Conservation (phyloP, 116 monocot species). For the Posidonia oceanica region DNA sequence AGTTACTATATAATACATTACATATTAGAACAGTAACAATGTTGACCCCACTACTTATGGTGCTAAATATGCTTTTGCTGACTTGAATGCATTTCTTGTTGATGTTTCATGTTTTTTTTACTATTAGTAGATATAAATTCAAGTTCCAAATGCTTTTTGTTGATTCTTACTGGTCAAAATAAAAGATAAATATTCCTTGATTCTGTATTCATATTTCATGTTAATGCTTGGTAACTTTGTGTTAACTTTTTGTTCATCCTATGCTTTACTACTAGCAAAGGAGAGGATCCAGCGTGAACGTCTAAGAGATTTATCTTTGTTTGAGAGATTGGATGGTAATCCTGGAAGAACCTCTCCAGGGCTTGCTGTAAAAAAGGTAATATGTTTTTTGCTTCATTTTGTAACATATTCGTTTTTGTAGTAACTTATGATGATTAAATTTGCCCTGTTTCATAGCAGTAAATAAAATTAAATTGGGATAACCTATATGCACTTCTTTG, state of each 20-base stretch:
- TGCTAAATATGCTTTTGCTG: no score
- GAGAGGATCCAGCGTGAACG: slow-evolving; percentile 60
- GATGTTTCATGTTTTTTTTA: no score
- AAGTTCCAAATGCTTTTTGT: no score
- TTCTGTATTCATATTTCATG: no score
- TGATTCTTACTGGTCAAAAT: no score
- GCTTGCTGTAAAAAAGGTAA: slow-evolving; percentile 74
- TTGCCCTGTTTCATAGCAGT: background rate
- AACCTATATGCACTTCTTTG: background rate
- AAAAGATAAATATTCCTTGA: no score
- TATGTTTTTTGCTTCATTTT: background rate
- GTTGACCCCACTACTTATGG: no score
- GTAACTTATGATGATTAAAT: background rate
- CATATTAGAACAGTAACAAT: no score
- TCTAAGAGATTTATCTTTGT: slow-evolving; percentile 60
- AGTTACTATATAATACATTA: no score
- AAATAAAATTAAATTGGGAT: background rate
- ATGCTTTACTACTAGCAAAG: slow-evolving; percentile 25
- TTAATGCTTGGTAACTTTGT: background rate
- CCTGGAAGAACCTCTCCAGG: slow-evolving; percentile 38
- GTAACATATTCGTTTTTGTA: background rate
- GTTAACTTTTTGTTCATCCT: background rate
- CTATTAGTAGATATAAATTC: no score
- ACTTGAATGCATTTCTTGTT: no score
- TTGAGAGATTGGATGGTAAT: slow-evolving; percentile 76